Percentiles rank a stretch among this genome's conserved stretches.
Conservation (phyloP, 2,329 filamentous ascomycete species). For the Hypoxylon sp. region DNA sequence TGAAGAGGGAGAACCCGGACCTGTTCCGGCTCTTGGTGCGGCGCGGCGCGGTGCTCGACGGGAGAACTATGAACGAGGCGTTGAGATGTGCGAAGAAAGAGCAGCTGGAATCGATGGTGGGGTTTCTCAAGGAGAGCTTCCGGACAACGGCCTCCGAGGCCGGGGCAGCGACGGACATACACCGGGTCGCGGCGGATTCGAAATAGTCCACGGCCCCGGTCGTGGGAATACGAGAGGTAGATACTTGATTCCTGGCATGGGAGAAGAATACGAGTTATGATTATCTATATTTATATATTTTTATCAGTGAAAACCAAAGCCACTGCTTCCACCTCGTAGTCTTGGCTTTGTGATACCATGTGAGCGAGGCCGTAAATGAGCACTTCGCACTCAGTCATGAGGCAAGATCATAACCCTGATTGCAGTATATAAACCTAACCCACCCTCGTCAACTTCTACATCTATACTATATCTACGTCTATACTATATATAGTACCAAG, state of each 20-base stretch:
- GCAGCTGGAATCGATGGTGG: neutral
- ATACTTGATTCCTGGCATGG: too few species aligned
- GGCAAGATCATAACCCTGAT: neutral
- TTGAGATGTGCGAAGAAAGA: neutral
- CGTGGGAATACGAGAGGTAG: neutral
- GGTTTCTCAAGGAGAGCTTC: neutral
- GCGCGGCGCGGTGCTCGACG: neutral
- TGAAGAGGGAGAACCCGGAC: neutral
- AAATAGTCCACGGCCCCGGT: neutral
- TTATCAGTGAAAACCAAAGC: too few species aligned
- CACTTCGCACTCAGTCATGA: too few species aligned
- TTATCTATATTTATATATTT: too few species aligned
- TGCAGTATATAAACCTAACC: too few species aligned
- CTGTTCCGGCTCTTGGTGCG: neutral
- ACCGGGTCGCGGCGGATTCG: too few species aligned
- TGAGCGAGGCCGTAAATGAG: too few species aligned
- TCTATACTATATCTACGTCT: too few species aligned
- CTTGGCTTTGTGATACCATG: too few species aligned
- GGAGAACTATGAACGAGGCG: neutral
- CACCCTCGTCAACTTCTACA: neutral
- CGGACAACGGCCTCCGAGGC: neutral
- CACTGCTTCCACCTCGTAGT: too few species aligned
- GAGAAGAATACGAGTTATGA: too few species aligned
- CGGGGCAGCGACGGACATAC: neutral
- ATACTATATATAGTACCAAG: too few species aligned